Evolutionary conservation across 106 monocot species (phyloP).

Genomic region (Apostasia shenzhenica): DNA sequence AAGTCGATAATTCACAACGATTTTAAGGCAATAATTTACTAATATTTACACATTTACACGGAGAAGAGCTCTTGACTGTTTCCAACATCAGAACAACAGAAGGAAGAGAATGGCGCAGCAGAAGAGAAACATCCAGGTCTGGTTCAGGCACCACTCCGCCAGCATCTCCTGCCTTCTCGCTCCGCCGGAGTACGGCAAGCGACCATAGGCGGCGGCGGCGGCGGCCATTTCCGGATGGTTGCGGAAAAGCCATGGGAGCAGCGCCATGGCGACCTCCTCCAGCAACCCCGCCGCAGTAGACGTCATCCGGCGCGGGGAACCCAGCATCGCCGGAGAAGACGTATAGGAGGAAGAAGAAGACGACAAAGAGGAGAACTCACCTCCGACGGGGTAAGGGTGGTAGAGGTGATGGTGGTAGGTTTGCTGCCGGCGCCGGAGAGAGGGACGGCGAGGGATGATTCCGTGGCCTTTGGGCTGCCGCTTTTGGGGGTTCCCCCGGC

Average conservation of each 20-base stretch:
- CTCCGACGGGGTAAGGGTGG: background rate
- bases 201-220: background rate
- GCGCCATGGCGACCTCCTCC: conserved; percentile 39
- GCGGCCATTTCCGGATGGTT: background rate
- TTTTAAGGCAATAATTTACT: too few relatives aligned
- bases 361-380: background rate
- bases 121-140: conserved; percentile 58
- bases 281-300: conserved; percentile 31
- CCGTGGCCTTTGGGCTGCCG: background rate
- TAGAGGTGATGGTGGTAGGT: background rate
- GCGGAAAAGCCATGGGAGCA: conserved; percentile 45
- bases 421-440: background rate
- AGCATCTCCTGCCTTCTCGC: conserved; percentile 13
- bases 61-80: background rate
- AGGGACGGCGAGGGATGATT: conserved; percentile 22
- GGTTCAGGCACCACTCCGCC: conserved; percentile 49
- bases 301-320: conserved; percentile 10
- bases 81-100: conserved; percentile 12
- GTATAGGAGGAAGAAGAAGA: background rate
- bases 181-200: background rate
- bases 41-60: too few relatives aligned
- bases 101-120: conserved; percentile 50
- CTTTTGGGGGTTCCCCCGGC: conserved; percentile 11
- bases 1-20: too few relatives aligned
- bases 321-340: background rate